These are phyloP conservation scores for Trichoderma sp. DNA, from an alignment of 2,329 filamentous ascomycete genomes.

Conservation along the genomic window DNA sequence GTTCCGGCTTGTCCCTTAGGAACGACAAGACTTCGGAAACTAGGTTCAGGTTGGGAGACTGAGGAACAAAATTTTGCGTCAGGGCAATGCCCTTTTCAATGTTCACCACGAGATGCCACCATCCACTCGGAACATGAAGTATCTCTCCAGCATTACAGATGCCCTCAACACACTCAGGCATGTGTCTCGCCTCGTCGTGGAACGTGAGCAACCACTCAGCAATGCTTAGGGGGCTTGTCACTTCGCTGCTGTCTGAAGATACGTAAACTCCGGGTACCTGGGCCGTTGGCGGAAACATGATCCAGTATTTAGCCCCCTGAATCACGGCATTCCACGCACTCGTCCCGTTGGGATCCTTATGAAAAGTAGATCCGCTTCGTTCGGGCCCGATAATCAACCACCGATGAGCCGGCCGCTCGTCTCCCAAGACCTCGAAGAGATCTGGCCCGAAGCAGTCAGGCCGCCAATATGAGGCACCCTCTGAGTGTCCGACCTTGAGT, in stretches of 20 bases:
- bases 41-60: conserved; percentile 52
- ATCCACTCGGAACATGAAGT: conserved; percentile 86
- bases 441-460: conserved; percentile 85
- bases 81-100: conserved; percentile 80
- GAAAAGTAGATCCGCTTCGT: conserved; percentile 88
- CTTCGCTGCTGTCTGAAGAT: conserved; percentile 84
- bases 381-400: conserved; percentile 92
- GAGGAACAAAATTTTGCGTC: conserved; percentile 92
- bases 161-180: conserved; percentile 78
- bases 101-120: conserved; percentile 97
- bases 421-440: conserved; percentile 74
- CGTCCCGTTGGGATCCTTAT: conserved; percentile 74
- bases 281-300: conserved; percentile 85
- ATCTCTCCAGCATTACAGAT: conserved; percentile 83
- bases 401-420: conserved; percentile 78
- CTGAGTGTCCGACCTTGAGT: conserved; percentile 56
- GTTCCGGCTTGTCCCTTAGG: conserved; percentile 74
- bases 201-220: conserved; percentile 95
- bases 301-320: conserved; percentile 92
- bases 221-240: conserved; percentile 90
- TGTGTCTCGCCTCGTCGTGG: conserved; percentile 74
- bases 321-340: conserved; percentile 94
- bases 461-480: conserved; percentile 65
- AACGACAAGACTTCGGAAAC: conserved; percentile 75
- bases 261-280: conserved; percentile 87